Evolutionary conservation across 2,329 filamentous ascomycete species (phyloP), one percentile per base, ranked within the genome.

Genomic region (Cercospora zeae-maydis): DNA sequence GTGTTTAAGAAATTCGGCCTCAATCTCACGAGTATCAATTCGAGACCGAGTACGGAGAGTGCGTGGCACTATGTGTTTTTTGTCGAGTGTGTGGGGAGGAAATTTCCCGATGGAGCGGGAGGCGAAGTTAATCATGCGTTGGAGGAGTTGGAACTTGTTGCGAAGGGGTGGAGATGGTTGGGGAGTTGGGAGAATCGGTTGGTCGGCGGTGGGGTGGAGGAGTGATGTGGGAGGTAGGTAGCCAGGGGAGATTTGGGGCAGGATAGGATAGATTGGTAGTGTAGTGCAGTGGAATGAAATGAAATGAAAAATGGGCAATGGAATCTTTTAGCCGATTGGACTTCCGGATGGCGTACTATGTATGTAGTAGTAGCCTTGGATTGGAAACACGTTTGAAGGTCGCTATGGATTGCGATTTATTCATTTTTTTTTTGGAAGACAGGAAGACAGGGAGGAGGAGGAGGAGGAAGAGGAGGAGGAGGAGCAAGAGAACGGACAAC

Each of bases 1-100:
- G 90, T 91, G 61, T 98, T 98, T 78, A 87, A 87, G 66, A 80
- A 80, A 7, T 83, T 85, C 68, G 83, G 83, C 4, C 81, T 97
- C 62, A 96, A 97, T 74, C 79, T 98, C 69, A 97, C 93, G 31
- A 93, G 89, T 75, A 96, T 98, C 76, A 93, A 92, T 74, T 92
- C 90, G 68, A 80, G 93, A 67, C 93, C 93, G 4, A 92, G 90
- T 71, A 84, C 90, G 61, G 80, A 84, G 39, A 79, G 81, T 69
- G 86, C 89, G 19, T 98, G 96, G 85, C 88, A 96, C 75, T 98
- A 98, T 78, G 85, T 97, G 37, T 97, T 98, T 79, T 93, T 98
- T 74, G 88, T 97, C 31, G 93, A 98, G 80, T 92, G 96, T 71
- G 85, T 89, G 74, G 88, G 89, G 1, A 83, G 86, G 74, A 78